Evolutionary conservation across 2,329 filamentous ascomycete genomes (phyloP).

Genomic region (Botrytis fabae): DNA sequence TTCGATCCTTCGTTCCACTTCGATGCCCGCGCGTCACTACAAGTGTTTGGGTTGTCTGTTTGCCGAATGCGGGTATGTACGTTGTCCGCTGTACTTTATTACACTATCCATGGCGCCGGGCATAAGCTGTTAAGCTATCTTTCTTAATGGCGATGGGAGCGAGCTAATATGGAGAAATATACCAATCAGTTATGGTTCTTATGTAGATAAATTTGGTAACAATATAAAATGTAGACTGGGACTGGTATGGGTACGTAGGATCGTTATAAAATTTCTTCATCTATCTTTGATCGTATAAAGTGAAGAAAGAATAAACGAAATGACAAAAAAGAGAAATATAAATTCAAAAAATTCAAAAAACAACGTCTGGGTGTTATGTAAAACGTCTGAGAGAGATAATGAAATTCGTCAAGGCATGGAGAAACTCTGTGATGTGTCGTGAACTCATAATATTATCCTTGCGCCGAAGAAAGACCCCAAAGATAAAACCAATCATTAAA

Average conservation of each 20-base stretch:
- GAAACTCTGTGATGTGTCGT: constrained; percentile 22
- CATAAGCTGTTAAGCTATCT: background rate
- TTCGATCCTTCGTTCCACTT: background rate
- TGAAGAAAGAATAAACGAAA: constrained; percentile 16
- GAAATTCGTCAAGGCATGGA: constrained; percentile 23
- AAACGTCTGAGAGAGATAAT: background rate
- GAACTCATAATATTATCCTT: constrained; percentile 21
- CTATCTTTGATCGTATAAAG: constrained; percentile 16
- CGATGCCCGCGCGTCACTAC: constrained; percentile 3
- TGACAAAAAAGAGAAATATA: background rate
- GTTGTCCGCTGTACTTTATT: background rate
- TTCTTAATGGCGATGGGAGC: constrained; percentile 15
- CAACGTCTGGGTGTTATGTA: constrained; percentile 8
- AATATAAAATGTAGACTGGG: constrained; percentile 18
- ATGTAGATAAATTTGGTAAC: constrained; percentile 28
- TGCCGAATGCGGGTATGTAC: background rate
- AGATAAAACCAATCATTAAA: constrained; percentile 10
- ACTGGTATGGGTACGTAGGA: constrained; percentile 7
- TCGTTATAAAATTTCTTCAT: constrained; percentile 23
- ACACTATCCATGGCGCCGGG: background rate
- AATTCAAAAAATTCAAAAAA: constrained; percentile 2
- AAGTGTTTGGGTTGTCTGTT: background rate
- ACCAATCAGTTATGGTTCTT: constrained; percentile 40
- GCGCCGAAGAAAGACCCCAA: constrained; percentile 23
- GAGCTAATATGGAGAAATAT: constrained; percentile 23